Conservation (phyloP, 768 basidiomycete genomes). For the Trametes cubensis region DNA sequence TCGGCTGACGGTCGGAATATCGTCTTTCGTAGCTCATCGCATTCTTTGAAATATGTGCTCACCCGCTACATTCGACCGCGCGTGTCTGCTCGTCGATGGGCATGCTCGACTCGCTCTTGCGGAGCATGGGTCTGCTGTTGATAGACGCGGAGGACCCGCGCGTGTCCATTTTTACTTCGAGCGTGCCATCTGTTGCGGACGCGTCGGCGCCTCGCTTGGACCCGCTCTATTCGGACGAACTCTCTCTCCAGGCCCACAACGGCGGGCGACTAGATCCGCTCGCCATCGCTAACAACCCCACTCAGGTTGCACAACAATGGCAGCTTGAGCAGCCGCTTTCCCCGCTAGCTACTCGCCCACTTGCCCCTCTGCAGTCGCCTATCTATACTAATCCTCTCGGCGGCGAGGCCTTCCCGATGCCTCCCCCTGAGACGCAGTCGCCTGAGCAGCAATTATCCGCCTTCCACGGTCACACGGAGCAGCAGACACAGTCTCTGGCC, state of each 20-base stretch:
- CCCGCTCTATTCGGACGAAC: background rate
- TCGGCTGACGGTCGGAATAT: background rate
- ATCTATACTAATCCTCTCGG: background rate
- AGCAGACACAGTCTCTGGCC: background rate
- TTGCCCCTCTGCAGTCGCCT: background rate
- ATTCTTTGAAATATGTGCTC: constrained; percentile 71
- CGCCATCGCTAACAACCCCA: background rate
- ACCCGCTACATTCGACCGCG: constrained; percentile 58
- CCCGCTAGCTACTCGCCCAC: background rate
- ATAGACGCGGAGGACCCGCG: constrained; percentile 62
- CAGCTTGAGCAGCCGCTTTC: background rate
- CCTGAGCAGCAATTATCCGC: background rate
- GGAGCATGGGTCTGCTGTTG: constrained; percentile 44
- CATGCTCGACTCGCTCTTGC: constrained; percentile 70
- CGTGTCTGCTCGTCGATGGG: constrained; percentile 60
- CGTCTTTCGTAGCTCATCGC: constrained; percentile 55
- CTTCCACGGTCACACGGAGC: background rate
- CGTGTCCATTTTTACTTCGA: constrained; percentile 19
- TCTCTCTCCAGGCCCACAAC: background rate
- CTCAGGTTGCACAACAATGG: background rate
- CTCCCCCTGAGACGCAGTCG: background rate
- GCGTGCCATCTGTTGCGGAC: constrained; percentile 19
- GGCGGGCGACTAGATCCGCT: background rate
- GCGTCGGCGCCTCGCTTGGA: background rate
- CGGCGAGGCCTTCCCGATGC: background rate